These are phyloP conservation scores for Rhododendron kiyosumense DNA, from an alignment of 148 eudicot species.

Conservation along the genomic window DNA sequence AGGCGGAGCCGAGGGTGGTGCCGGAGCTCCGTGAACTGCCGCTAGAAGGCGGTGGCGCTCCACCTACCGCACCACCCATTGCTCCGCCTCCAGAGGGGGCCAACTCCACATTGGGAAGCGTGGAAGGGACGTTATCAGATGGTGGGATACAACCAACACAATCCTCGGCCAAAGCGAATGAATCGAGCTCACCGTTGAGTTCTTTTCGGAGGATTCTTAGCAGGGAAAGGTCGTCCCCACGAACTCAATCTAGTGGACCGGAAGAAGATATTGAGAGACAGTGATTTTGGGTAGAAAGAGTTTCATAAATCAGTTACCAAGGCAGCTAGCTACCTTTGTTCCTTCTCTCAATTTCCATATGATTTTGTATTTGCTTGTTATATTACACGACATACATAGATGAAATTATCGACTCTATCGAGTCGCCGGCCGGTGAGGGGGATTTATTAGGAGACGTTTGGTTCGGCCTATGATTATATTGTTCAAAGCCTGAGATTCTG, in stretches of 20 bases:
- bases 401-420: neutral
- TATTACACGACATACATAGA: neutral
- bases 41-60: neutral
- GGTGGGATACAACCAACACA: conserved; percentile 8
- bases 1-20: conserved; percentile 32
- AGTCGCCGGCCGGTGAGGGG: neutral
- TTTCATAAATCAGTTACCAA: neutral
- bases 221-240: conserved; percentile 35
- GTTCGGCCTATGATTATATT: no score
- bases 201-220: conserved; percentile 54
- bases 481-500: neutral
- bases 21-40: neutral
- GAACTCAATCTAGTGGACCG: conserved; percentile 20
- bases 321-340: neutral
- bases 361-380: neutral
- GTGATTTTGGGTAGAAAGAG: neutral
- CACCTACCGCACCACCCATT: conserved; percentile 7
- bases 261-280: conserved; percentile 50
- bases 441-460: neutral
- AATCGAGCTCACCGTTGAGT: conserved; percentile 41
- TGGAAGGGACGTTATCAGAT: conserved; percentile 25
- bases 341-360: neutral
- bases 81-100: conserved; percentile 30
- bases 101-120: neutral
- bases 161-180: conserved; percentile 17